A percentile compares a stretch with the other conserved stretches of the same genome.
Evolutionary conservation across 169 alveolate species (phyloP).

Genomic region (Sarcocystis neurona): DNA sequence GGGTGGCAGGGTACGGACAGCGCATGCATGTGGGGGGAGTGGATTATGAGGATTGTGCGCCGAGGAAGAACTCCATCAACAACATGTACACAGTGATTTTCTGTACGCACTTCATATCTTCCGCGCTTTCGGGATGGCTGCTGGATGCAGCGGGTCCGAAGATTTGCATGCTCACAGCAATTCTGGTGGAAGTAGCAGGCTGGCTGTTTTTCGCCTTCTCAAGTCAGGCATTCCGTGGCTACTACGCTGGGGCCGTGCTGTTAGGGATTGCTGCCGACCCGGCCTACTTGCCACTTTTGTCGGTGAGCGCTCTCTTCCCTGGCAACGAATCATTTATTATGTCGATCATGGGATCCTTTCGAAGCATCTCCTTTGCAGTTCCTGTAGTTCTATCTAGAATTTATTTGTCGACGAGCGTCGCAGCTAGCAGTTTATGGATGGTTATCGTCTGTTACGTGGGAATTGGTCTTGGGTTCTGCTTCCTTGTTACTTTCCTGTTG

Average conservation of each 20-base stretch:
- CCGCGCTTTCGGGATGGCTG: constrained; percentile 42
- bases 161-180: constrained; percentile 45
- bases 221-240: constrained; percentile 20
- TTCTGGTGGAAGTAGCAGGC: constrained; percentile 39
- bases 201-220: constrained; percentile 58
- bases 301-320: constrained; percentile 53
- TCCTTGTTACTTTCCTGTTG: constrained; percentile 16
- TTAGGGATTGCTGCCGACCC: constrained; percentile 64
- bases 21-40: background rate
- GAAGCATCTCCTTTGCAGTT: constrained; percentile 58
- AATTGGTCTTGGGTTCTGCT: constrained; percentile 43
- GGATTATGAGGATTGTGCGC: constrained; percentile 51
- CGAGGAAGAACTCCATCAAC: constrained; percentile 43
- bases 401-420: background rate
- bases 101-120: constrained; percentile 52
- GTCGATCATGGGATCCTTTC: constrained; percentile 57
- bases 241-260: constrained; percentile 57
- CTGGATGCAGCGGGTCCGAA: constrained; percentile 63
- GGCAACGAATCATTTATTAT: constrained; percentile 53
- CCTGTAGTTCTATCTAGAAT: constrained; percentile 59
- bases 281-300: constrained; percentile 59
- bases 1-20: constrained; percentile 16
- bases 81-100: constrained; percentile 53
- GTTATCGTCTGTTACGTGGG: constrained; percentile 56
- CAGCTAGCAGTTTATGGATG: constrained; percentile 29